Evolutionary conservation across 805 yeast species (phyloP).

Genomic region (Candida wancherniae): DNA sequence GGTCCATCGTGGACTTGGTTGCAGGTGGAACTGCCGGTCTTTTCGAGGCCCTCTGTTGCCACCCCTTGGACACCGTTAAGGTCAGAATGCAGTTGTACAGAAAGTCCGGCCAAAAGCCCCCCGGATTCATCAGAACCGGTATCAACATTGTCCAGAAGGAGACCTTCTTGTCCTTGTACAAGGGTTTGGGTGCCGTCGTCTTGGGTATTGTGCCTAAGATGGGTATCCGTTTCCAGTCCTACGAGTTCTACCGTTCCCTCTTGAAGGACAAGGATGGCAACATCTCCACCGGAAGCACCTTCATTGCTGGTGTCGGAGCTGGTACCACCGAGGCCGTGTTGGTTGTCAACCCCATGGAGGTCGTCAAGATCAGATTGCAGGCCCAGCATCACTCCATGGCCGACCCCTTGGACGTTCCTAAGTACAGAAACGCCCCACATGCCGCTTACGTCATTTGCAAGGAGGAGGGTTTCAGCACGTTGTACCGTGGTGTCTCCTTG

Average conservation of each 20-base stretch:
- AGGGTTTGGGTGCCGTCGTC: constrained; percentile 95
- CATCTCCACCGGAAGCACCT: constrained; percentile 70
- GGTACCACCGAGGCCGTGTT: constrained; percentile 93
- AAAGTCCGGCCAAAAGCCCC: constrained; percentile 67
- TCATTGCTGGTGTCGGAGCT: constrained; percentile 93
- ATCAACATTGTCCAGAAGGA: constrained; percentile 70
- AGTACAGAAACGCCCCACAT: constrained; percentile 90
- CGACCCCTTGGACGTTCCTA: constrained; percentile 76
- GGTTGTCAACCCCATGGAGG: constrained; percentile 97
- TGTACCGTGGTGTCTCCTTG: constrained; percentile 90
- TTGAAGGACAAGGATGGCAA: constrained; percentile 61
- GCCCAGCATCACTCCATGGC: constrained; percentile 90
- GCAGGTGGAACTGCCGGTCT: constrained; percentile 98
- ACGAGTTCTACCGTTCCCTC: constrained; percentile 76
- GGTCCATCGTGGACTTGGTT: constrained; percentile 57
- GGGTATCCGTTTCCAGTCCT: constrained; percentile 95
- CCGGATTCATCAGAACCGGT: constrained; percentile 86
- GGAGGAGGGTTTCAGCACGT: constrained; percentile 86
- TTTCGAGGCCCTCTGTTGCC: constrained; percentile 96
- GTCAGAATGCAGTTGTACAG: constrained; percentile 93
- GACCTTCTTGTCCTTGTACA: constrained; percentile 80
- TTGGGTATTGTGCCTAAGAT: constrained; percentile 97
- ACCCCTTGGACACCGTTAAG: constrained; percentile 95
- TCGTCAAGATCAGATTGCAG: constrained; percentile 91
- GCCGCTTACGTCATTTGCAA: constrained; percentile 76